Evolutionary conservation across 1,139 yeast genomes (phyloP).

Genomic region (Meyerozyma carpophila): DNA sequence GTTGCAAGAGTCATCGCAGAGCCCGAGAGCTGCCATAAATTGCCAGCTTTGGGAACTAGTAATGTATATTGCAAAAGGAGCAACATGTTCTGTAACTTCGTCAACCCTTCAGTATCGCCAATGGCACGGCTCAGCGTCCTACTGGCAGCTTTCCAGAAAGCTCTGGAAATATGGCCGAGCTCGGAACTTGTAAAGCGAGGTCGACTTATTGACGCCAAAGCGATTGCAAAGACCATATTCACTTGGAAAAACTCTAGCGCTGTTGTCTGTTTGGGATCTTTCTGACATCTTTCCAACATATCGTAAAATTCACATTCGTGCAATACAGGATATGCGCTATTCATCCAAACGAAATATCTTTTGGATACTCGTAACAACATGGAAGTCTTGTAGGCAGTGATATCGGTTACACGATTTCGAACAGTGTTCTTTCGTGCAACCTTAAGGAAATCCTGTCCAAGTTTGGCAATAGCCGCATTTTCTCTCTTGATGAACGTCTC

Average conservation of each 20-base stretch:
- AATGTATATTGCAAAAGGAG: conserved; percentile 1
- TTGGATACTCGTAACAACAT: neutral
- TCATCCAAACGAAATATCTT: conserved; percentile 2
- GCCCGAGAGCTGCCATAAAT: conserved; percentile 2
- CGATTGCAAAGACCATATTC: conserved; percentile 1
- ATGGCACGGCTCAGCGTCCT: neutral
- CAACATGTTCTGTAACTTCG: neutral
- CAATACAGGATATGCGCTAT: conserved; percentile 1
- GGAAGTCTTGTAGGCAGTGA: neutral
- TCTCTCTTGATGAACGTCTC: neutral
- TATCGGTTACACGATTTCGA: neutral
- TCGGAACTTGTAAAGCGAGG: neutral
- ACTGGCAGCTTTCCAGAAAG: conserved; percentile 1
- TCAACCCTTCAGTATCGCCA: neutral
- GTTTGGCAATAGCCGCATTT: neutral
- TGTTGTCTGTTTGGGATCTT: neutral
- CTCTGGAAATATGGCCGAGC: conserved; percentile 1
- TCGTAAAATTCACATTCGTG: neutral
- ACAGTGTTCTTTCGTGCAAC: neutral
- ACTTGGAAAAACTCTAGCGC: neutral
- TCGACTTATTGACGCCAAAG: neutral
- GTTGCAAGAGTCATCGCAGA: conserved; percentile 1
- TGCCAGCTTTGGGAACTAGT: conserved; percentile 1
- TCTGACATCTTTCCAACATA: neutral
- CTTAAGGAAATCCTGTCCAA: neutral